phyloP scores from a whole-genome alignment of 345 rosid genomes.

The Brassica incana region DNA sequence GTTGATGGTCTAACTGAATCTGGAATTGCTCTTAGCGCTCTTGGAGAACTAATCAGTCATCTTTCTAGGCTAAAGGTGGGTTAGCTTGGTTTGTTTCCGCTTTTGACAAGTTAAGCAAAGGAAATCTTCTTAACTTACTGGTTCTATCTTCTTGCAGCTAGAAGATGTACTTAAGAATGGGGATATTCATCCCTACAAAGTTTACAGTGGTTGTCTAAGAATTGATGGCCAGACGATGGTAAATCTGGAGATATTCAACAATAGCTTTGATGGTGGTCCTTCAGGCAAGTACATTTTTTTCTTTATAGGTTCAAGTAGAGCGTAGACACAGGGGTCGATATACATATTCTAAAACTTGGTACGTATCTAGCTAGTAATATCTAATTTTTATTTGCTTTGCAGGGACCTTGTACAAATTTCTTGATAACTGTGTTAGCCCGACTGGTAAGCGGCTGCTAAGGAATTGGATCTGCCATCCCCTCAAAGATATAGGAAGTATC shows the following conservation, averaged over 20 bases:
- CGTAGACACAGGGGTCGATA: conserved; percentile 5
- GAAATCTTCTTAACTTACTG: conserved; percentile 14
- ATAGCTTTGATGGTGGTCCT: conserved; percentile 76
- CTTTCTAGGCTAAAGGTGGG: conserved; percentile 86
- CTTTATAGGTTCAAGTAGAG: conserved; percentile 4
- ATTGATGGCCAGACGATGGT: conserved; percentile 94
- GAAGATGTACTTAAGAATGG: conserved; percentile 75
- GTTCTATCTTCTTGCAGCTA: conserved; percentile 47
- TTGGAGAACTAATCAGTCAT: conserved; percentile 78
- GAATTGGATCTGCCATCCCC: conserved; percentile 95
- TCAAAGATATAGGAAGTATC: conserved; percentile 69
- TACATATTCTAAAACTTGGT: not conserved
- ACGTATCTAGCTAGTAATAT: not conserved
- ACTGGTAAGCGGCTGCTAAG: conserved; percentile 87
- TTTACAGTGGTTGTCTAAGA: conserved; percentile 77
- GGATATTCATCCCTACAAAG: conserved; percentile 76
- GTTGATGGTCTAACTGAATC: conserved; percentile 51
- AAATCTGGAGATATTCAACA: conserved; percentile 86
- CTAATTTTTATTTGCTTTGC: conserved; percentile 23
- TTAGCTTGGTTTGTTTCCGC: conserved; percentile 20
- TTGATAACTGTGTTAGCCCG: conserved; percentile 76
- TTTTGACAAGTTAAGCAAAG: conserved; percentile 7
- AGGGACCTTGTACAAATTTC: conserved; percentile 89
- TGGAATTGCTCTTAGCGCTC: conserved; percentile 61
- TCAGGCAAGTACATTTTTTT: conserved; percentile 53